These are phyloP conservation scores for Clausena lansium DNA, from an alignment of 345 rosid species.

Conservation along the genomic window DNA sequence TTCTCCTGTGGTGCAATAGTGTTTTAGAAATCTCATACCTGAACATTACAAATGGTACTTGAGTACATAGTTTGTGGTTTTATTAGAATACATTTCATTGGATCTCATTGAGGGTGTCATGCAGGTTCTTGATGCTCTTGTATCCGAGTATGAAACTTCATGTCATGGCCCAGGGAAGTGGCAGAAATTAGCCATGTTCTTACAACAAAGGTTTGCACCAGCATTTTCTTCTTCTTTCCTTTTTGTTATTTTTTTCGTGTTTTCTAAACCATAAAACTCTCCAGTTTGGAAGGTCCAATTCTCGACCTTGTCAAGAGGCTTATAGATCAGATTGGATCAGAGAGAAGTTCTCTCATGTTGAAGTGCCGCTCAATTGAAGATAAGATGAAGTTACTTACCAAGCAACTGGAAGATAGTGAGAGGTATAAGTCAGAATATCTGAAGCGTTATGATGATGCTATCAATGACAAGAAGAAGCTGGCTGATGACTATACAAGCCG, in stretches of 20 bases:
- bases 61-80: background rate
- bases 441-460: slow-evolving; percentile 92
- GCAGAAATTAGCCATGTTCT: slow-evolving; percentile 83
- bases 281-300: slow-evolving; percentile 92
- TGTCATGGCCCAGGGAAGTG: slow-evolving; percentile 91
- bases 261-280: slow-evolving; percentile 5
- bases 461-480: slow-evolving; percentile 85
- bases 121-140: slow-evolving; percentile 82
- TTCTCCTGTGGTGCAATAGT: background rate
- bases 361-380: slow-evolving; percentile 87
- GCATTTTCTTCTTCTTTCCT: background rate
- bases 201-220: slow-evolving; percentile 75
- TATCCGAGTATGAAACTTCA: slow-evolving; percentile 71
- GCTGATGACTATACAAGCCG: slow-evolving; percentile 76
- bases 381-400: slow-evolving; percentile 64
- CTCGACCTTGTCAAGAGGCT: slow-evolving; percentile 76
- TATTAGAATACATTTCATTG: background rate
- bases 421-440: slow-evolving; percentile 75
- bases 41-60: background rate
- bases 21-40: background rate
- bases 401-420: slow-evolving; percentile 91
- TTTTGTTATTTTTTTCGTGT: background rate
- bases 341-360: slow-evolving; percentile 72
- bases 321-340: slow-evolving; percentile 75
- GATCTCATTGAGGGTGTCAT: slow-evolving; percentile 11